These are phyloP conservation scores for Thuja plicata DNA, from an alignment of 83 land plant species.

Conservation along the genomic window DNA sequence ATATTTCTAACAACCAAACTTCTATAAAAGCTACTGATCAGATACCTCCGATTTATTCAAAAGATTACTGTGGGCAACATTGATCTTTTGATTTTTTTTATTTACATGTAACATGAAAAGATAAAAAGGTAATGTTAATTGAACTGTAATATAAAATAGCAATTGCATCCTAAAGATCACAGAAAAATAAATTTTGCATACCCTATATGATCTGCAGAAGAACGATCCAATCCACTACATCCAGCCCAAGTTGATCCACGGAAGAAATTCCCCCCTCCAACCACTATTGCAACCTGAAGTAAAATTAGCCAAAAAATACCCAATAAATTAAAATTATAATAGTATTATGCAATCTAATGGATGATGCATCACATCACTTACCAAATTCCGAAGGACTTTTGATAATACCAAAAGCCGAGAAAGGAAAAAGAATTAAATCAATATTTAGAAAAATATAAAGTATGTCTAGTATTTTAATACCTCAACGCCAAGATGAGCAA, in stretches of 20 bases:
- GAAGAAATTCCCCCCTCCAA: constrained; percentile 96
- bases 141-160: neutral
- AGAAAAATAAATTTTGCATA: constrained; percentile 14
- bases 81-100: neutral
- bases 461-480: constrained; percentile 22
- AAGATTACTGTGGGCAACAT: neutral
- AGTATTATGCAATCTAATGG: neutral
- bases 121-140: neutral
- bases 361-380: constrained; percentile 14
- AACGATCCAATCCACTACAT: constrained; percentile 93
- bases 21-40: neutral
- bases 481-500: constrained; percentile 85
- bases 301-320: constrained; percentile 8
- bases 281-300: constrained; percentile 91
- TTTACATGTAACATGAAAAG: neutral
- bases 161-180: neutral
- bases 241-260: constrained; percentile 90
- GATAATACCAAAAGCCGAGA: neutral
- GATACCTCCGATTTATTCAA: neutral
- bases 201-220: constrained; percentile 98
- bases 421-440: neutral
- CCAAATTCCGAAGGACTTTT: neutral
- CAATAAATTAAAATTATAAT: constrained; percentile 16
- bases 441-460: neutral
- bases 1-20: neutral